A percentile compares a stretch with the other conserved stretches of the same genome.
Conservation (phyloP, 805 yeast species). For the Wickerhamomyces pijperi region DNA sequence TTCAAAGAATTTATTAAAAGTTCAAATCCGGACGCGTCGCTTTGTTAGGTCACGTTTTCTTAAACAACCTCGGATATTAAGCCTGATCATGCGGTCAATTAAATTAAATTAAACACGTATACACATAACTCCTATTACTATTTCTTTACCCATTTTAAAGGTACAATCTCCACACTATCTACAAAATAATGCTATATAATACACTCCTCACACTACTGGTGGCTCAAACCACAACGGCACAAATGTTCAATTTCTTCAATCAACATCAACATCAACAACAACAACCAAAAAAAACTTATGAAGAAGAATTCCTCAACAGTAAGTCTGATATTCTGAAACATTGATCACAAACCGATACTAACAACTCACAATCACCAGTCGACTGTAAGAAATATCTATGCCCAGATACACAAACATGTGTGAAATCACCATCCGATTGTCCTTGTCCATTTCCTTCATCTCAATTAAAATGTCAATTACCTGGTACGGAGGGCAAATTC, state of each 20-base stretch:
- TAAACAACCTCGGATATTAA: too few species aligned
- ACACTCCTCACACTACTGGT: constrained; percentile 2
- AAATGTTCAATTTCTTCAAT: constrained; percentile 34
- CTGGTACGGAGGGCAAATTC: constrained; percentile 45
- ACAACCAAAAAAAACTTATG: constrained; percentile 19
- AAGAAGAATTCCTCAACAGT: constrained; percentile 24
- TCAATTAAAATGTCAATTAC: constrained; percentile 70
- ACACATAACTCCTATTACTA: too few species aligned
- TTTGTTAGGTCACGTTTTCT: too few species aligned
- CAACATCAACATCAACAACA: constrained; percentile 28
- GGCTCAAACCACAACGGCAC: constrained; percentile 18
- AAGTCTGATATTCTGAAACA: constrained; percentile 1
- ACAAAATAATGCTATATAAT: background rate
- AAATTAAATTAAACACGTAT: too few species aligned
- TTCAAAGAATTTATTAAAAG: too few species aligned
- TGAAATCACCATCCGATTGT: constrained; percentile 54
- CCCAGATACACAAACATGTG: constrained; percentile 77
- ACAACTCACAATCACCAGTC: too few species aligned
- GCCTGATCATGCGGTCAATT: too few species aligned
- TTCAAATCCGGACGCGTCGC: too few species aligned
- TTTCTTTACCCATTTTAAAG: too few species aligned
- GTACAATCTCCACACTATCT: too few species aligned
- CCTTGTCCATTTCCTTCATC: constrained; percentile 88
- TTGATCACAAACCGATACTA: too few species aligned
- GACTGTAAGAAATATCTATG: constrained; percentile 65